Percentiles rank a stretch among this genome's conserved stretches.
These are phyloP conservation scores for Steccherinum ochraceum DNA, from an alignment of 768 basidiomycete genomes.

Conservation along the genomic window DNA sequence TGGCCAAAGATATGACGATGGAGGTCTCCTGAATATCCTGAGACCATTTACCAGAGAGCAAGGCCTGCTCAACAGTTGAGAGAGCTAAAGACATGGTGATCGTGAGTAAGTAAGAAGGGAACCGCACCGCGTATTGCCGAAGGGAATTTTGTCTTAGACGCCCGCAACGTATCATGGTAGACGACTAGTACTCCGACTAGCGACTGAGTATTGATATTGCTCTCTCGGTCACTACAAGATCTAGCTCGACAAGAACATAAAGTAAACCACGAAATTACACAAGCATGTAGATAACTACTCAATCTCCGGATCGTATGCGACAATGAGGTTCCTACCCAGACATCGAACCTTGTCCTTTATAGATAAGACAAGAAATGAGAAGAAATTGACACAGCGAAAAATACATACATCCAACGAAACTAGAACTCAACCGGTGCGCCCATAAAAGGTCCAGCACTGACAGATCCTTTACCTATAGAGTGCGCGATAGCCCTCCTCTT, in stretches of 20 bases:
- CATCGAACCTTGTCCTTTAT: not conserved
- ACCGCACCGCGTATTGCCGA: not conserved
- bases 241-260: too few relatives aligned
- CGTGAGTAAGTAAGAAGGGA: conserved; percentile 3
- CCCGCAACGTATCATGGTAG: too few relatives aligned
- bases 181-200: too few relatives aligned
- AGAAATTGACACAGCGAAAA: not conserved
- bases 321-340: not conserved
- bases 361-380: not conserved
- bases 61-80: conserved; percentile 42
- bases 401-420: not conserved
- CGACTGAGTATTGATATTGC: too few relatives aligned
- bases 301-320: not conserved
- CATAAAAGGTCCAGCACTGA: conserved; percentile 22
- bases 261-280: not conserved
- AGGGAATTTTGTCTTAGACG: not conserved
- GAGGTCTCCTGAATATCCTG: conserved; percentile 12
- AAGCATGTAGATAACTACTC: not conserved
- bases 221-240: too few relatives aligned
- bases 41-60: conserved; percentile 47
- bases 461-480: conserved; percentile 36
- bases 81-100: conserved; percentile 14
- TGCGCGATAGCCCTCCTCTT: conserved; percentile 51
- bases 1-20: conserved; percentile 34
- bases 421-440: conserved; percentile 7